Evolutionary conservation across 2,329 filamentous ascomycete genomes (phyloP), one percentile per base, ranked within the genome.

Genomic region (Metarhizium album): DNA sequence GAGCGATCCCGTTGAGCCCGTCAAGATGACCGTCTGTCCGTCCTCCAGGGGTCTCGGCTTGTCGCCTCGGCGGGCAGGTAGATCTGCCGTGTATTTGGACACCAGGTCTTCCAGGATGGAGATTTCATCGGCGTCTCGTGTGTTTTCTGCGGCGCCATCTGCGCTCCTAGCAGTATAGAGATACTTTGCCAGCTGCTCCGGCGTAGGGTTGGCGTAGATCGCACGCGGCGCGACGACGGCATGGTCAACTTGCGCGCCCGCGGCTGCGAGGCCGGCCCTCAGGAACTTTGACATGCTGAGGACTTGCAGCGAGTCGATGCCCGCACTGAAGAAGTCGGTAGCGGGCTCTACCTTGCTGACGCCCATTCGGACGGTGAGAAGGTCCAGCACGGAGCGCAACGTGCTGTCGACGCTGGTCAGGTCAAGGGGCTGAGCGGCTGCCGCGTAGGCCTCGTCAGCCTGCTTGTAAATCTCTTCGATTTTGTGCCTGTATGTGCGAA

Each of bases 1-100:
- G 18, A 96, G 69, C 69, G 95, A 95, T 2, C 90, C 90, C 4
- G 90, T 95, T 3, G 86, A 87, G 23, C 90, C 90, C 1, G 90
- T 95, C 9, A 95, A 70, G 64, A 95, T 84, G 11, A 93, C 75
- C 0, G 84, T 89, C 54, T 70, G 55, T 50, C 63, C 51, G 51
- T 68, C 56, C 14, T 58, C 51, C 4, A 54, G 49, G 1, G 65
- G 59, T 18, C 57, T 49, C 2, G 61, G 55, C 33, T 64, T 60
- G n/a, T 50, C 45, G 3, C 46, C 20, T 1, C 42, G 52, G 2
- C 59, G 52, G 1, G 45, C 42, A 2, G 59, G 59, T 1, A 68
- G 58, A 33, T 62, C 45, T 1, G 52, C n/a, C 0, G 60, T 64
- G 56, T 67, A 67, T 48, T 63, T 64, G 11, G 52, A 45, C n/a